phyloP scores from a whole-genome alignment of 768 basidiomycete species.

The Mycena leptocephala region DNA sequence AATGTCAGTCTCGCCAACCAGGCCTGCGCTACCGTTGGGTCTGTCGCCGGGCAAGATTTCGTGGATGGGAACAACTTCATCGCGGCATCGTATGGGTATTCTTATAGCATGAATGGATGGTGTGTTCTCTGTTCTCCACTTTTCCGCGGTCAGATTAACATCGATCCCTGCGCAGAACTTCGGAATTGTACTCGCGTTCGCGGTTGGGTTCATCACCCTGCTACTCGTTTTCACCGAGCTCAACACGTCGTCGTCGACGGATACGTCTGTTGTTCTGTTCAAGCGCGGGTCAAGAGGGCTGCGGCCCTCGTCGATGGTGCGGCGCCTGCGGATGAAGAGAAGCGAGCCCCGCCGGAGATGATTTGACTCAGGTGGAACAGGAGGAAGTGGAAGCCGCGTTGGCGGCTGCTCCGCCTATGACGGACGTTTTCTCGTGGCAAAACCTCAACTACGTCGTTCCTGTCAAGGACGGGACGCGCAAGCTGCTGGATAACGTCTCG shows the following conservation, averaged over 20 bases:
- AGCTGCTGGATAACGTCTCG: constrained; percentile 79
- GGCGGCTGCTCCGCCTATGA: constrained; percentile 53
- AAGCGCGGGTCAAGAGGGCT: constrained; percentile 67
- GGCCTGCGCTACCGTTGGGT: no score
- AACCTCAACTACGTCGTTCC: constrained; percentile 78
- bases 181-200: constrained; percentile 81
- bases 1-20: no score
- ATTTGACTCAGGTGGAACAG: background rate
- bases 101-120: no score
- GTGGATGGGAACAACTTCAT: no score
- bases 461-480: constrained; percentile 60
- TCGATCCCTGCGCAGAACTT: constrained; percentile 60
- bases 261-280: constrained; percentile 70
- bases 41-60: no score
- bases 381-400: constrained; percentile 45
- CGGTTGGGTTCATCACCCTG: constrained; percentile 65
- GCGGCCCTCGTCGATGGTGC: constrained; percentile 19
- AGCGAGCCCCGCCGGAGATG: no score
- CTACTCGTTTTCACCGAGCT: constrained; percentile 77
- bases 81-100: no score
- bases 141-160: no score
- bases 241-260: constrained; percentile 57
- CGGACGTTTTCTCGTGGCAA: constrained; percentile 87
- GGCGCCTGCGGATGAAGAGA: no score
- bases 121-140: no score